Percentiles rank a stretch among this genome's conserved stretches.
Evolutionary conservation across 176 grass and related monocot genomes (phyloP).

Genomic region (Cenchrus americanus): DNA sequence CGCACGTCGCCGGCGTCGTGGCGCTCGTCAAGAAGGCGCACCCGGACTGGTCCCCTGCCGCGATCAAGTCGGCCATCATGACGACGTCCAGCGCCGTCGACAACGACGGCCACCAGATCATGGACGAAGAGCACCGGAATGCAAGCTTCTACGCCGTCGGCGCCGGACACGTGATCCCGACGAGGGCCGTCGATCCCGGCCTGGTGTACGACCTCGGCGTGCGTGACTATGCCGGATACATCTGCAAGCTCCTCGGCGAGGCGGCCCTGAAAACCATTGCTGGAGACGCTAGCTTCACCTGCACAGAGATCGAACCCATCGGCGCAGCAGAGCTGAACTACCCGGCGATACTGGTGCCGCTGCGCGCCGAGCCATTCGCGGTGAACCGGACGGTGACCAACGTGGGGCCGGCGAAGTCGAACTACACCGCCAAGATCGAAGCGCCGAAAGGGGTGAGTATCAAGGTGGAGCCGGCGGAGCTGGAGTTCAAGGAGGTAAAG

Average conservation of each 20-base stretch:
- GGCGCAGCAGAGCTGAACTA: constrained; percentile 56
- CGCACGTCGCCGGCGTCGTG: constrained; percentile 59
- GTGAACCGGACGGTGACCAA: constrained; percentile 54
- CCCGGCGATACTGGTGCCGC: constrained; percentile 50
- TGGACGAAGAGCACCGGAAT: constrained; percentile 43
- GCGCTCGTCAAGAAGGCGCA: constrained; percentile 58
- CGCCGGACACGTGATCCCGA: constrained; percentile 51
- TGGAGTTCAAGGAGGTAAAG: constrained; percentile 33
- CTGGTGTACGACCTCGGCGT: constrained; percentile 58
- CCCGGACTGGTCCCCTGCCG: constrained; percentile 63
- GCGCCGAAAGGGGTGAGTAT: constrained; percentile 23
- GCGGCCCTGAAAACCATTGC: neutral
- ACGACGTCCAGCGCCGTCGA: constrained; percentile 48
- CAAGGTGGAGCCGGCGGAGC: constrained; percentile 40
- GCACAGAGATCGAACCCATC: constrained; percentile 21
- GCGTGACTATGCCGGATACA: constrained; percentile 51
- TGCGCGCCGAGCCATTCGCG: neutral
- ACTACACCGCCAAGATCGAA: constrained; percentile 22
- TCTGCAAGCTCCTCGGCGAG: constrained; percentile 51
- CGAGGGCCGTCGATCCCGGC: constrained; percentile 55
- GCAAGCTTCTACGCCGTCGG: constrained; percentile 57
- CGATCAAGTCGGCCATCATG: constrained; percentile 76
- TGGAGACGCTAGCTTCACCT: constrained; percentile 12
- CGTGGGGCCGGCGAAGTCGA: constrained; percentile 46
- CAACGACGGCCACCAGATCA: constrained; percentile 45